Percentiles rank a stretch among this genome's conserved stretches.
Evolutionary conservation across 2,329 filamentous ascomycete genomes (phyloP).

Genomic region (Monilinia fructigena): DNA sequence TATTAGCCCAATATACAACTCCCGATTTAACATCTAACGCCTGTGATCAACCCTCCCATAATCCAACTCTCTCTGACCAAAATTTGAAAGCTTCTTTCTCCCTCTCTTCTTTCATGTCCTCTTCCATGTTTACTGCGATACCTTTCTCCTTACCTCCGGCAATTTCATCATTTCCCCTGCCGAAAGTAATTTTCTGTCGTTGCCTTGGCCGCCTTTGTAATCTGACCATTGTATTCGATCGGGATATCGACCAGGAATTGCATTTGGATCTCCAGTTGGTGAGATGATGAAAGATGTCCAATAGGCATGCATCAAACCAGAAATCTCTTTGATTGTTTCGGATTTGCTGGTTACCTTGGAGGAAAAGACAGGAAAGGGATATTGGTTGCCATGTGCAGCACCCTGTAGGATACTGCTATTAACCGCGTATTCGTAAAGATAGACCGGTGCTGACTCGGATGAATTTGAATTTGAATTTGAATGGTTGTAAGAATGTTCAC

Average conservation of each 20-base stretch:
- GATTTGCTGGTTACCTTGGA: slow-evolving; percentile 21
- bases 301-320: slow-evolving; percentile 38
- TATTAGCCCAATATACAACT: background rate
- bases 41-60: slow-evolving; percentile 36
- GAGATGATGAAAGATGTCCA: slow-evolving; percentile 38
- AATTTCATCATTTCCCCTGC: slow-evolving; percentile 57
- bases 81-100: slow-evolving; percentile 54
- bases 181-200: slow-evolving; percentile 50
- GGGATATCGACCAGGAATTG: slow-evolving; percentile 25
- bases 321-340: slow-evolving; percentile 28
- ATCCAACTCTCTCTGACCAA: slow-evolving; percentile 57
- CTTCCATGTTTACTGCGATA: slow-evolving; percentile 44
- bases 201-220: slow-evolving; percentile 29
- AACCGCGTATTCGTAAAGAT: slow-evolving; percentile 61
- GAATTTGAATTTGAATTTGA: background rate
- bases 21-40: background rate
- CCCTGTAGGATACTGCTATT: slow-evolving; percentile 38
- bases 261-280: slow-evolving; percentile 38
- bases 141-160: slow-evolving; percentile 44
- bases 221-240: slow-evolving; percentile 22
- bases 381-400: slow-evolving; percentile 48
- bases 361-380: slow-evolving; percentile 47
- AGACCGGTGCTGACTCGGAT: slow-evolving; percentile 41
- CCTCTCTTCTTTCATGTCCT: slow-evolving; percentile 41
- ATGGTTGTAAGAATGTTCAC: slow-evolving; percentile 15